Conservation (phyloP, 2,329 filamentous ascomycete genomes). For the Lachnellula arida region DNA sequence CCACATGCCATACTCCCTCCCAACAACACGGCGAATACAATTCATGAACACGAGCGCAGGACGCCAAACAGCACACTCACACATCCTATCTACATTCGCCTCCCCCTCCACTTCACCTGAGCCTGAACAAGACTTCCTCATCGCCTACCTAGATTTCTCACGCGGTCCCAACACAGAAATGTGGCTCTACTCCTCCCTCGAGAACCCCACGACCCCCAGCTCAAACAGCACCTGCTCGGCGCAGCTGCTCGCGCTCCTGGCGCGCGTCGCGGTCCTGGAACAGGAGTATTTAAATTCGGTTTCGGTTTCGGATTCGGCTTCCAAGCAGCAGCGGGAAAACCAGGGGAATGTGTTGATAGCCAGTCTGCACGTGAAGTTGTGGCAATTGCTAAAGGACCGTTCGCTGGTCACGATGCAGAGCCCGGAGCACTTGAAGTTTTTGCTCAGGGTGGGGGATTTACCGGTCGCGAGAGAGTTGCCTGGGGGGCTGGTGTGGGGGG, state of each 20-base stretch:
- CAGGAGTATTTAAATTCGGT: slow-evolving; percentile 15
- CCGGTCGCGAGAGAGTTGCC: slow-evolving; percentile 38
- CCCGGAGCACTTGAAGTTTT: slow-evolving; percentile 48
- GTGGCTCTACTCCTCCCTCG: slow-evolving; percentile 55
- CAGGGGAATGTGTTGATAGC: slow-evolving; percentile 40
- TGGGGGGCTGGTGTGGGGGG: slow-evolving; percentile 51
- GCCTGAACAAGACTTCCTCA: slow-evolving; percentile 40
- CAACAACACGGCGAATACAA: slow-evolving; percentile 59
- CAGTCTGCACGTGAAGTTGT: slow-evolving; percentile 36
- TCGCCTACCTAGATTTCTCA: slow-evolving; percentile 57
- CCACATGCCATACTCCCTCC: slow-evolving; percentile 54
- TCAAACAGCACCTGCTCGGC: slow-evolving; percentile 24
- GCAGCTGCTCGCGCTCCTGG: slow-evolving; percentile 34
- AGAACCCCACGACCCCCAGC: slow-evolving; percentile 30
- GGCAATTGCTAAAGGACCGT: slow-evolving; percentile 29
- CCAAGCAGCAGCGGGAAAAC: slow-evolving; percentile 15
- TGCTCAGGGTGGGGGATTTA: slow-evolving; percentile 47
- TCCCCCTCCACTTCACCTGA: slow-evolving; percentile 24
- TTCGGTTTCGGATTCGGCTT: no score
- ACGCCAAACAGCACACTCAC: slow-evolving; percentile 38
- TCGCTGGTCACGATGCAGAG: slow-evolving; percentile 23
- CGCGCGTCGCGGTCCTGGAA: slow-evolving; percentile 30
- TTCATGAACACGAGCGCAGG: slow-evolving; percentile 43
- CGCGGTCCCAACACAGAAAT: slow-evolving; percentile 59
- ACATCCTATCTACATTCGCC: slow-evolving; percentile 37